Base-by-base conservation (phyloP, 116 monocot genomes). In the Cymodocea nodosa region DNA sequence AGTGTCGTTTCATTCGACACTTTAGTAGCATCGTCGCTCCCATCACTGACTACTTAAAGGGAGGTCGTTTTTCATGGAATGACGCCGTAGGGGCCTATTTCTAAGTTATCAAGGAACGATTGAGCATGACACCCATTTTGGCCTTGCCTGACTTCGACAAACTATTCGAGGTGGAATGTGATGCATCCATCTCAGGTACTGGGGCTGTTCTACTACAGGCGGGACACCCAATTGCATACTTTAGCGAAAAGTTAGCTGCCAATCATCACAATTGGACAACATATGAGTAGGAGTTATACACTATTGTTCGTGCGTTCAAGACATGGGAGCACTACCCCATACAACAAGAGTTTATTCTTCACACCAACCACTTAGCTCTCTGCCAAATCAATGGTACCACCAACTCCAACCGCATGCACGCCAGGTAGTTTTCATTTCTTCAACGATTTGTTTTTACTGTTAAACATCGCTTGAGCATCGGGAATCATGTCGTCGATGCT, bases 311-410 rank as follows among this genome's bases (percentile, higher is more conserved):
- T 5, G 65, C 56, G 15, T 23, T 71, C 6, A 48, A 51, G 16
- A 50, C 52, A 13, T 77, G 62, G 72, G 51, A 71, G 59, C 50
- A 62, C 23, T 77, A 72, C 22, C 19, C 62, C 5, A 30, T 72
- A 0, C 62, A 50, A 19, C 9, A 59, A 7, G 67, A 77, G 60
- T 72, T 77, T 35, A 23, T 77, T 6, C 39, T 72, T 11, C 49
- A 61, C 6, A 18, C 60, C 3, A 36, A 67, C 15, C 60, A 77
- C 16, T 14, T 66, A 23, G 39, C 67, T 39, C 19, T 78, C 23
- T 68, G 68, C 35, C 62, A 15, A 2, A n/a, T 73, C 4, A 56
- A 78, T 15, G 49, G 7, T 18, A 44, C 30, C 22, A 23, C 15
- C 6, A 36, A 54, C 44, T 0, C 51, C 9, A 64, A 56, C 24